Conservation (phyloP, 345 rosid genomes). For the Pugionium dolabratum region DNA sequence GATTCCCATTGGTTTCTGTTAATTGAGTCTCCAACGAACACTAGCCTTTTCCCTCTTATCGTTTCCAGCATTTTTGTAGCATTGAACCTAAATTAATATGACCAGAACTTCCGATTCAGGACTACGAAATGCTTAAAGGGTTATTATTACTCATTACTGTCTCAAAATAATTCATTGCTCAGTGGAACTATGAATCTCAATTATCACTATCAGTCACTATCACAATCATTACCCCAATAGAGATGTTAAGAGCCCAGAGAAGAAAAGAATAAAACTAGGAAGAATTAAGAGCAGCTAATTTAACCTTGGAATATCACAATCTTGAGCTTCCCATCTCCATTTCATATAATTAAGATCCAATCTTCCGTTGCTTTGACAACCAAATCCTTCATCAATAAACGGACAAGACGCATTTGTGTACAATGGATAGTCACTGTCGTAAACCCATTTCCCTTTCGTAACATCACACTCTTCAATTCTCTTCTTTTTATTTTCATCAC, state of each 20-base stretch:
- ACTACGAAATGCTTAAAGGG: neutral
- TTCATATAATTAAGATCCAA: slow-evolving; percentile 64
- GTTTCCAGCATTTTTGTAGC: slow-evolving; percentile 72
- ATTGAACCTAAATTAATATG: slow-evolving; percentile 59
- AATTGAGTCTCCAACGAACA: slow-evolving; percentile 94
- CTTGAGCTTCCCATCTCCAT: slow-evolving; percentile 84
- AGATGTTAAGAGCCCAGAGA: neutral
- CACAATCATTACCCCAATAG: slow-evolving; percentile 10
- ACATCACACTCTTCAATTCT: slow-evolving; percentile 54
- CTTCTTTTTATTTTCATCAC: slow-evolving; percentile 41
- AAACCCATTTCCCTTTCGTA: slow-evolving; percentile 80
- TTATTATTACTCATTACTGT: neutral
- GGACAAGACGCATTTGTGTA: slow-evolving; percentile 82
- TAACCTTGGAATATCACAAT: slow-evolving; percentile 81
- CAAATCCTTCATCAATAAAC: slow-evolving; percentile 89
- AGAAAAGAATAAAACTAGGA: slow-evolving; percentile 21
- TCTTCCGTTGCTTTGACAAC: slow-evolving; percentile 80
- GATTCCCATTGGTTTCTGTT: slow-evolving; percentile 99
- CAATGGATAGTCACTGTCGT: slow-evolving; percentile 66
- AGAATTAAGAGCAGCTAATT: neutral
- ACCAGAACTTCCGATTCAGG: slow-evolving; percentile 16
- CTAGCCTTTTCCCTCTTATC: slow-evolving; percentile 85
- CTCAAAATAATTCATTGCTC: neutral
- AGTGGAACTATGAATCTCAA: neutral
- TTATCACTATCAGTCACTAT: slow-evolving; percentile 3